These are phyloP conservation scores for Sutorius eximius DNA, from an alignment of 1,284 basidiomycete species.

Conservation along the genomic window DNA sequence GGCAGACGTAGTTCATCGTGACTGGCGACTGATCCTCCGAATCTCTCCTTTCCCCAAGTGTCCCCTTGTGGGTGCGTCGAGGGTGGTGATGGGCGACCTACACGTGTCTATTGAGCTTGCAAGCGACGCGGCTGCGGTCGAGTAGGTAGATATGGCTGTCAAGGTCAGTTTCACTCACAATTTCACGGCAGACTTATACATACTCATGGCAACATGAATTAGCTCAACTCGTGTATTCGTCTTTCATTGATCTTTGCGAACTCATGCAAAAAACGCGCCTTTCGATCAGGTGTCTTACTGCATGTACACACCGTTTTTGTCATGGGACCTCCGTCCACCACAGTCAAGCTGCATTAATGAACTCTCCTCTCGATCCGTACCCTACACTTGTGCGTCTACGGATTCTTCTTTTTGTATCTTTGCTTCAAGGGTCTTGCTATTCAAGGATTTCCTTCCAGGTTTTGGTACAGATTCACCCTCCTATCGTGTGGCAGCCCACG, in stretches of 20 bases:
- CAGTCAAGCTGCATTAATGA: slow-evolving; percentile 5
- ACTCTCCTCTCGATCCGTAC: slow-evolving; percentile 5
- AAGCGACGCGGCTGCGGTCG: background rate
- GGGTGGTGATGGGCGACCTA: background rate
- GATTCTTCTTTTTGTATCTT: background rate
- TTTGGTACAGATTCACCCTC: slow-evolving; percentile 15
- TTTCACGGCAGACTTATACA: background rate
- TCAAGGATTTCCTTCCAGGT: background rate
- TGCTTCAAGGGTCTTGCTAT: slow-evolving; percentile 3
- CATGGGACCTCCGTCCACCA: background rate
- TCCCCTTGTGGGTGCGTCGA: background rate
- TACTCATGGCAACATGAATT: background rate
- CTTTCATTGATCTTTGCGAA: slow-evolving; percentile 17
- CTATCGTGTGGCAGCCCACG: slow-evolving; percentile 1
- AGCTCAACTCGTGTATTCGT: background rate
- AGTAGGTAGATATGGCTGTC: background rate
- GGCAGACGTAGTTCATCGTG: slow-evolving; percentile 67
- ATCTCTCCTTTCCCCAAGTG: background rate
- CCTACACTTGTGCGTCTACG: slow-evolving; percentile 2
- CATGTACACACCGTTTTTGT: slow-evolving; percentile 13
- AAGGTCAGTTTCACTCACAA: slow-evolving; percentile 1
- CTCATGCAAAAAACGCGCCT: slow-evolving; percentile 27
- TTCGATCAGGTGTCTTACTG: slow-evolving; percentile 6
- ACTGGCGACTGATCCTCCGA: no score
- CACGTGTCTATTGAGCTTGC: slow-evolving; percentile 1